phyloP scores from a whole-genome alignment of 306 rosid genomes.

The Abrus pulchellus region DNA sequence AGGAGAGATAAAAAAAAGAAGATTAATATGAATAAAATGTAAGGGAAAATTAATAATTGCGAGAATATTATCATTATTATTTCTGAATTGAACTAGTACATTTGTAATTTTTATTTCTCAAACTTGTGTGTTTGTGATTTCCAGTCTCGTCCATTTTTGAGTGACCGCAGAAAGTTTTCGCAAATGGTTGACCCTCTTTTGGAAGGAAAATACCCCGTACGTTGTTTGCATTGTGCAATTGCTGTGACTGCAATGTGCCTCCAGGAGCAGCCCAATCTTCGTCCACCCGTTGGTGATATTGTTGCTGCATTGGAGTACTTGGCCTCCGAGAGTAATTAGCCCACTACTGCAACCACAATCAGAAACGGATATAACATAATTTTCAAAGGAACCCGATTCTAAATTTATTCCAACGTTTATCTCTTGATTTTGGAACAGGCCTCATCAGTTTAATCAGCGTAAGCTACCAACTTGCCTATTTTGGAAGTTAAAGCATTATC shows the following conservation, averaged over 20 bases:
- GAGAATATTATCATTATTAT: too few species aligned
- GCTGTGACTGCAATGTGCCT: constrained; percentile 88
- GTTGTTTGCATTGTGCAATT: constrained; percentile 79
- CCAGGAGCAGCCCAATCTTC: constrained; percentile 73
- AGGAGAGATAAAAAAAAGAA: too few species aligned
- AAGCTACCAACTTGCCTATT: too few species aligned
- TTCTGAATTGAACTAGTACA: not conserved
- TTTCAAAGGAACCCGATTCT: not conserved
- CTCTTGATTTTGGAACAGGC: not conserved
- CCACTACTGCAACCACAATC: constrained; percentile 42
- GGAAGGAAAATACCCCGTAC: constrained; percentile 71
- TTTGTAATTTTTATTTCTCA: not conserved
- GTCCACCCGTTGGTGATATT: constrained; percentile 76
- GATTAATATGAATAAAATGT: too few species aligned
- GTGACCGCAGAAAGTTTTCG: constrained; percentile 60
- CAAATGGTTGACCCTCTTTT: constrained; percentile 73
- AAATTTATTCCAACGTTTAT: too few species aligned
- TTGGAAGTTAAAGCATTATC: too few species aligned
- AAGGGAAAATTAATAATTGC: too few species aligned
- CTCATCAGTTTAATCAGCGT: not conserved
- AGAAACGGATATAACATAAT: constrained; percentile 16
- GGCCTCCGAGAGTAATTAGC: constrained; percentile 55
- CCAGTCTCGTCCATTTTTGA: constrained; percentile 45
- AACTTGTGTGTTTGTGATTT: not conserved
- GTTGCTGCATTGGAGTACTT: constrained; percentile 82